These are phyloP conservation scores for carrot (Daucus carota) DNA, from an alignment of 129 eudicot genomes.

Conservation along the genomic window DNA sequence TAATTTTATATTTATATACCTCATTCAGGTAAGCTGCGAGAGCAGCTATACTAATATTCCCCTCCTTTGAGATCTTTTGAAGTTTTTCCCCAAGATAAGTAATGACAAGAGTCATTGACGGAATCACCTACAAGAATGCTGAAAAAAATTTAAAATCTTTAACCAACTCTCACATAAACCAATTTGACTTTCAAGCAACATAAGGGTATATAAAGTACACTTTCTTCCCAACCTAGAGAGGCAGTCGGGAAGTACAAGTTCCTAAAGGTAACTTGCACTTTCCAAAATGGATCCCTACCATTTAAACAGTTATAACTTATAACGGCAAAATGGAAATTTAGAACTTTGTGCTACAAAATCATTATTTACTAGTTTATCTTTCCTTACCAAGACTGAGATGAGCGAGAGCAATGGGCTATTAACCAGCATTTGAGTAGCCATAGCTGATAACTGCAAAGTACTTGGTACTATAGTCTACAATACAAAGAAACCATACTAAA, in stretches of 20 bases:
- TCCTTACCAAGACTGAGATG: slow-evolving; percentile 73
- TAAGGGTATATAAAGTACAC: not conserved
- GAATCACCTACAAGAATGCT: slow-evolving; percentile 56
- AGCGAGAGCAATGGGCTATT: slow-evolving; percentile 69
- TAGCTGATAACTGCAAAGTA: slow-evolving; percentile 64
- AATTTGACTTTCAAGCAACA: not conserved
- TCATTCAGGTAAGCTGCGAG: slow-evolving; percentile 85
- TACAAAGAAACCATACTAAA: slow-evolving; percentile 11
- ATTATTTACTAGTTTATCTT: not conserved
- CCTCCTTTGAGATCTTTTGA: slow-evolving; percentile 62
- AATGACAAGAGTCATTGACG: slow-evolving; percentile 52
- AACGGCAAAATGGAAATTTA: not conserved
- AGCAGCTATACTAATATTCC: slow-evolving; percentile 65
- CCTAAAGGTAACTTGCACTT: not conserved
- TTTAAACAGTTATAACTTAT: not conserved
- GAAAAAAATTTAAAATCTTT: slow-evolving; percentile 11
- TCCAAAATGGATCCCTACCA: not conserved
- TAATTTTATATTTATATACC: slow-evolving; percentile 26
- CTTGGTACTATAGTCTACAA: slow-evolving; percentile 71
- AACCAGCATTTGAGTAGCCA: slow-evolving; percentile 84
- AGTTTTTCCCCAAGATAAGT: slow-evolving; percentile 76
- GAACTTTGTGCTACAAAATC: not conserved
- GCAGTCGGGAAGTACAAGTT: not conserved
- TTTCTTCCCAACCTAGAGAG: not conserved
- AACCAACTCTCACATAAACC: not conserved